Evolutionary conservation across 169 alveolate species (phyloP), one percentile per base, ranked within the genome.

Genomic region (Plasmodium gallinaceum): DNA sequence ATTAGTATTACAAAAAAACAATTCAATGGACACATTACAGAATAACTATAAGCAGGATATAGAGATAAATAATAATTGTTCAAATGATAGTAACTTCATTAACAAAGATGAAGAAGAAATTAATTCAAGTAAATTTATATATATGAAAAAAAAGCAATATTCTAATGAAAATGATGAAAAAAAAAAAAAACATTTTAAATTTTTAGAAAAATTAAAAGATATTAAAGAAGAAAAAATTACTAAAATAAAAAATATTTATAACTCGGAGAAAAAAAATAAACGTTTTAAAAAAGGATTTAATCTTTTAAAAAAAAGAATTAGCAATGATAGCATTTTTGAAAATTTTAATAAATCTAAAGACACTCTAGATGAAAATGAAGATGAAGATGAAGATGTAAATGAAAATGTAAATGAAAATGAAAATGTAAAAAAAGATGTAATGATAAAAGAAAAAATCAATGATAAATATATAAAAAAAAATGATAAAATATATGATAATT

Each of bases 171-270:
- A 12, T 78, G 70, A 42, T n/a, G 89, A 51, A 51, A 18, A 18
- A 16, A 51, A 64, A 26, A 78, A 78, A 16, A 66, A 39, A 16
- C 7, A 39, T 45, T 22, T 64, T 52, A 78, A 65, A 3, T 64
- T 78, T 64, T n/a, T 78, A 51, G 62, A 22, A 16, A 78, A 78
- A 78, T 66, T 78, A 65, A 78, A 65, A 65, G 78, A 78, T 37
- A 78, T 78, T 20, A 78, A 78, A 65, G 89, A 78, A 65, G 89
- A 64, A 57, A 78, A 78, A 64, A 68, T 78, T 48, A 65, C 32
- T 69, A 45, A 78, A 78, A 64, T 78, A 20, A 78, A 78, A 78
- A 78, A 65, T 78, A 78, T 78, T 9, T 78, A 78, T 68, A 78
- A 78, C 64, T 78, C 74, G 7, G 89, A 78, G 24, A 78, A 78